Base-by-base conservation (phyloP, 179 eudicot genomes). In the Drosera spatulata region DNA sequence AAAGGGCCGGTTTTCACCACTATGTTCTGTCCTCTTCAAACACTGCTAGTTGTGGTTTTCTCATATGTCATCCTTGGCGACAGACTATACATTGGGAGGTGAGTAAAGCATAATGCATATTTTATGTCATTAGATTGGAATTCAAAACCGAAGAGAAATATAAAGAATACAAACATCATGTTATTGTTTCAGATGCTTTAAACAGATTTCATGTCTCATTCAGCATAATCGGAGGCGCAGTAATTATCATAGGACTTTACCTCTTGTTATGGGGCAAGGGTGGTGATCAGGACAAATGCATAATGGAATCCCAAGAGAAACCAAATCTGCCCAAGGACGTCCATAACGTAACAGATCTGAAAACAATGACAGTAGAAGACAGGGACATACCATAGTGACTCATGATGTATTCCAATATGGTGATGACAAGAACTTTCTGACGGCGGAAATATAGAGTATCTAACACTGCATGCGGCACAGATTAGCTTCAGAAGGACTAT, bases 221-320 rank as follows among this genome's bases (percentile, higher is more conserved):
- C 78, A 77, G 81, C 73, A 70, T 78, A 10, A 53, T 78, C 45
- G 82, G 82, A 64, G 82, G 76, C 51, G 62, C 59, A 45, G 65
- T 55, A 62, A 77, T 74, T 38, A 71, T 77, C 60, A 59, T 60
- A 33, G 78, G 82, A 13, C 67, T 77, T 14, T 77, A 77, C 71
- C 69, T 77, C 56, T 61, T 77, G 66, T 54, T 77, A 57, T 74
- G 82, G 82, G 78, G 76, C 40, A 77, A 77, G 65, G 71, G 60
- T 56, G 61, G 61, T 8, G 77, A 63, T 55, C 61, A 58, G 57
- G 61, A 63, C 50, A 44, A 58, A 56, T 60, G 60, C 42, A 53
- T 73, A 57, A 45, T 53, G 61, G 52, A 67, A 8, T 7, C 12
- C 49, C 61, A 55, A 54, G 63, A 60, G 63, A 63, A 64, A 65